A percentile compares a stretch with the other conserved stretches of the same genome.
phyloP scores from a whole-genome alignment of 495 filamentous ascomycete genomes.

The Xylaria venustula region DNA sequence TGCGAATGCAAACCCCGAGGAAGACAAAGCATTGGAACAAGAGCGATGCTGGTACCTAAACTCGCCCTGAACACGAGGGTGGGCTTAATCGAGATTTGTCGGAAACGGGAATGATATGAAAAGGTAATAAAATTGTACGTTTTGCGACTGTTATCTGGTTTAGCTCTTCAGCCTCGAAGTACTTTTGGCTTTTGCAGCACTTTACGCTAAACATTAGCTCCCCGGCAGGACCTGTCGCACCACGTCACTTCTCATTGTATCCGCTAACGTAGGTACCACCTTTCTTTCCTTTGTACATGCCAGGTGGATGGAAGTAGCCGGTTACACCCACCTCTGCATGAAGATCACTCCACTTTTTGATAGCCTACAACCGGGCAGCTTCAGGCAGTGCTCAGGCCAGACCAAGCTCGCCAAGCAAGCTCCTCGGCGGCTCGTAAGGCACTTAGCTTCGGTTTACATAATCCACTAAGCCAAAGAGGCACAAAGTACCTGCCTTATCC shows the following conservation, averaged over 20 bases:
- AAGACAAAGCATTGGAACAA: background rate
- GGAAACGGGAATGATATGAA: background rate
- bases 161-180: background rate
- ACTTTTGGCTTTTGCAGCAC: slow-evolving; percentile 8
- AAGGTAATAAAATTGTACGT: background rate
- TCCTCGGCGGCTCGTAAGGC: too few relatives aligned
- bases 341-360: too few relatives aligned
- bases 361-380: too few relatives aligned
- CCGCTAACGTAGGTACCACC: too few relatives aligned
- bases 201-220: background rate
- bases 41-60: background rate
- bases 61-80: background rate
- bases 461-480: too few relatives aligned
- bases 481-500: too few relatives aligned
- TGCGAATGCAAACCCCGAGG: background rate
- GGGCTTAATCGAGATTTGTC: too few relatives aligned
- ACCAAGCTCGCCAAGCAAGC: too few relatives aligned
- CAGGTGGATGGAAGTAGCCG: too few relatives aligned
- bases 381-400: too few relatives aligned
- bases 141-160: background rate
- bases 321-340: too few relatives aligned
- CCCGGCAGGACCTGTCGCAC: background rate
- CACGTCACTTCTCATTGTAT: slow-evolving; percentile 8
- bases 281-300: too few relatives aligned
- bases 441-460: background rate